Evolutionary conservation across 306 rosid species (phyloP), one percentile per base, ranked within the genome.

Genomic region (Alnus glutinosa): DNA sequence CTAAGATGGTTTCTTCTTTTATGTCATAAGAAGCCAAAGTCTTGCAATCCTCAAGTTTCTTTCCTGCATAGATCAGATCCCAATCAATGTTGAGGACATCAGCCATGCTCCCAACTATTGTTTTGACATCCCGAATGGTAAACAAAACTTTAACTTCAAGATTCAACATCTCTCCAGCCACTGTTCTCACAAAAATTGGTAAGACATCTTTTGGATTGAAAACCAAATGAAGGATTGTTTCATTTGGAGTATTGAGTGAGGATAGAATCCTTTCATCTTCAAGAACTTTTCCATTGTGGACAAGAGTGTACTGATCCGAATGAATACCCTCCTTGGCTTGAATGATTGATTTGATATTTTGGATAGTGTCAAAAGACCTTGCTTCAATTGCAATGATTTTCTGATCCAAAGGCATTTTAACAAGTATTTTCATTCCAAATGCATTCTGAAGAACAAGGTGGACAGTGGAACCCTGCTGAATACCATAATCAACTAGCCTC

Each of bases 191-290:
- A 70, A 51, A 71, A 30, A 81, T 34, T 14, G 54, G 18, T 37
- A 77, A 32, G 58, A 51, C 34, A 30, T 77, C 77, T 52, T 47
- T 77, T 12, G 62, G 59, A 52, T 51, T 71, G 2, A 62, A 62
- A 44, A 81, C 46, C 78, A 76, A 32, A 63, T 42, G 32, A 52
- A 52, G 3, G 46, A 70, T 84, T 19, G 82, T 73, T 30, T 42
- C 69, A 10, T 71, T 67, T 5, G 18, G 69, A 42, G 77, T 18
- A 19, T 57, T 34, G 37, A 80, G 62, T 1, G 80, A 73, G 30
- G 44, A 74, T 47, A 80, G 32, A 12, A 76, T 80, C 18, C 79
- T 58, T 6, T 84, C 81, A 36, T 80, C 82, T 28, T 84, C 76
- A 19, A 84, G 79, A 23, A 70, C 46, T 44, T 80, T 32, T 37